Evolutionary conservation across 805 yeast genomes (phyloP), one percentile per base, ranked within the genome.

Genomic region (Kodamaea nitidulidarum): DNA sequence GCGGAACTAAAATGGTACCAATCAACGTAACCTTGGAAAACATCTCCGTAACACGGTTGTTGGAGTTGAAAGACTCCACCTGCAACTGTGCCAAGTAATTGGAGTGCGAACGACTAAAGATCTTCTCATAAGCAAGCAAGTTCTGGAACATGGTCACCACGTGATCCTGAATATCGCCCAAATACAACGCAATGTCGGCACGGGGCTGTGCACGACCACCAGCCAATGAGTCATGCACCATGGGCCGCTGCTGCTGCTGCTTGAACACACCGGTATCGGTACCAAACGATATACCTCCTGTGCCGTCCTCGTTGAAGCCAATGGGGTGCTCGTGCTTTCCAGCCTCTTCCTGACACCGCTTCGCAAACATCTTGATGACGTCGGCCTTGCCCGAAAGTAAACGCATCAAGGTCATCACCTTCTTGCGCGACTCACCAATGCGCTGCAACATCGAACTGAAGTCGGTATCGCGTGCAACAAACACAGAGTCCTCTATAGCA

Each of bases 211-310:
- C 58, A 3, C 52, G 48, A 15, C 45, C 49, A 3, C 35, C 38
- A 11, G 39, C 33, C n/a, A n/a, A n/a, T n/a, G 30, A 17, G n/a
- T 25, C 11, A 25, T 36, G n/a, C 28, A 28, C 15, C 22, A 28
- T 30, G 14, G 31, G 39, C 12, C 17, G 20, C 25, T 27, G 33
- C 17, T 28, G 40, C 18, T 31, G 32, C 14, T 3, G 20, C 21
- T 27, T 26, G n/a, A 30, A 32, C 7, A 12, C 15, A 14, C 39
- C 35, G 6, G 40, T 27, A 14, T 37, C 39, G 6, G 65, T 67
- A 4, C 67, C 70, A 44, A 63, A 64, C 18, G 60, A 53, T 29
- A 58, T 60, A 5, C 68, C 69, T 8, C 44, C 44, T 4, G 38
- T 38, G 9, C 42, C 45, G 11, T 40, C 47, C n/a, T 34, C 43